Base-by-base conservation (phyloP, 768 basidiomycete genomes). In the Coprinopsis marcescibilis region DNA sequence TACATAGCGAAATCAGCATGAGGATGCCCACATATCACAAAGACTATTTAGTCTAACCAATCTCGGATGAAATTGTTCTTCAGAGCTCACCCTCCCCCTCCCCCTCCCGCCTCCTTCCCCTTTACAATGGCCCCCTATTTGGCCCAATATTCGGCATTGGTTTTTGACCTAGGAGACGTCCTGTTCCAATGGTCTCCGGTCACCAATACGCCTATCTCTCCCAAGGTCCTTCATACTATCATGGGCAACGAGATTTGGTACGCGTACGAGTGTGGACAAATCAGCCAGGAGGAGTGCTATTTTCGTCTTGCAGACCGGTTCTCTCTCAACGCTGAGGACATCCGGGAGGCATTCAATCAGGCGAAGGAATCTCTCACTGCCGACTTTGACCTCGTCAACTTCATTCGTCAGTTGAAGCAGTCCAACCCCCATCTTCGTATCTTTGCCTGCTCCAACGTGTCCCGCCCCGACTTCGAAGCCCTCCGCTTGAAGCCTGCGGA, bases 371-470 rank as follows among this genome's bases (percentile, higher is more conserved):
- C 77, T 8, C 59, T 80, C 12, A 58, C 64, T 30, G 64, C 71
- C 11, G 66, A 80, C 54, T 56, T 69, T 20, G 60, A 66, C 14
- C 62, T 78, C 53, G 69, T 76, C 29, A 52, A 57, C 7, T 58
- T 80, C 24, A 70, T 80, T 32, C 66, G 66, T 2, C 67, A 76
- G 41, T 61, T 80, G 33, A 74, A 73, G 50, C 49, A 54, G 46
- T 64, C 65, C 1, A 47, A 60, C 11, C 61, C 58, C n/a, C 46
- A 57, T 4, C 57, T 77, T 1, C 65, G 58, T 13, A 67, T 80
- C 25, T 77, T 71, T 42, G 78, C 77, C 25, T 76, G 79, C 72
- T 78, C 76, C 23, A 81, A 81, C 58, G 79, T 81, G 17, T 77
- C 78, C 14, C 54, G 63, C 0, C 75, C 75, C 6, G 78, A 80